Base-by-base conservation (phyloP, 108 stramenopile genomes). In the Asterionellopsis glacialis region DNA sequence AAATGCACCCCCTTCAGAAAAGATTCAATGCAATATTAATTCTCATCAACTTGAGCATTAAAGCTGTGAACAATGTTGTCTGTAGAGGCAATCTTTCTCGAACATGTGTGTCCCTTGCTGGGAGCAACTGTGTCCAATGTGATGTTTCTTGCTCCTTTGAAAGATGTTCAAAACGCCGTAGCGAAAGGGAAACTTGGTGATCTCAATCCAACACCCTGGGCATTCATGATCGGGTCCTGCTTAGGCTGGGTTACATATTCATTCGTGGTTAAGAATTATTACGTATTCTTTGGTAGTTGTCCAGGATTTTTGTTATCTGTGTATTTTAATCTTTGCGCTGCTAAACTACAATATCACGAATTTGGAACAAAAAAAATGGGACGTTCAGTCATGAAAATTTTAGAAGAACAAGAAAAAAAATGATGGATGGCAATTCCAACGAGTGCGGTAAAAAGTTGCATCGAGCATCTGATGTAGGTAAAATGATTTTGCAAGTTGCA, bases 171-270 rank as follows among this genome's bases (percentile, higher is more conserved):
- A 26, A 41, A 53, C 41, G 87, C 84, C 40, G 68, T 81, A 9
- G 27, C 54, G 7, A 18, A 45, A 24, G 85, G 86, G 15, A 54
- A 72, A 12, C 55, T 92, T 23, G 90, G 90, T 7, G 53, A 59
- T 41, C 58, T 92, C 25, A 92, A 92, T 69, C 85, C 90, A 10
- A 84, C 81, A 0, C 90, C 90, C 0, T 88, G 84, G 84, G 90
- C 81, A 1, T 80, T 84, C 45, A 92, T 88, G 87, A 65, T 75
- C 22, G 87, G 87, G 11, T 88, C 87, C 62, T 83, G 81, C 41
- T 44, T 69, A 23, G 90, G 90, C 18, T 91, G 91, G 91, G 41
- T 88, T 1, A 33, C 62, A 5, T 92, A 92, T 64, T 65, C 71
- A 9, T 64, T 82, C 55, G 57, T 90, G 22, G 49, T 74, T 14